Conservation (phyloP, 1,284 basidiomycete species). For the Termitomyces sp. region DNA sequence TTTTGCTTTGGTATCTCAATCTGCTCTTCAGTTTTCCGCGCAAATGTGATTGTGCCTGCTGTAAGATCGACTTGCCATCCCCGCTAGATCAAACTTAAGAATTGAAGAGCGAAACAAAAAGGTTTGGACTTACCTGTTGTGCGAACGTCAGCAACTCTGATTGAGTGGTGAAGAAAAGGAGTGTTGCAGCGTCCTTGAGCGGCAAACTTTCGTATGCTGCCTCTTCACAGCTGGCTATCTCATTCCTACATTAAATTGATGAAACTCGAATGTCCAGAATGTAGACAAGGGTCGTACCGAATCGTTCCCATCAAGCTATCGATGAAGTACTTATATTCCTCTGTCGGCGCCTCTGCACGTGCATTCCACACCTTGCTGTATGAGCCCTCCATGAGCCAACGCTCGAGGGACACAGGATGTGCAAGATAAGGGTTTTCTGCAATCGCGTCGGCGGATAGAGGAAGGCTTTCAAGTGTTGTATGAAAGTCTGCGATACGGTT, state of each 20-base stretch:
- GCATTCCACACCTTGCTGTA: slow-evolving; percentile 99
- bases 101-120: slow-evolving; percentile 2
- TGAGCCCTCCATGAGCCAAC: slow-evolving; percentile 98
- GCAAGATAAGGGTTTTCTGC: slow-evolving; percentile 75
- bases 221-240: slow-evolving; percentile 92
- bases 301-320: slow-evolving; percentile 93
- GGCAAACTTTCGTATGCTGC: slow-evolving; percentile 85
- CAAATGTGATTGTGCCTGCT: slow-evolving; percentile 55
- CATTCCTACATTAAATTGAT: slow-evolving; percentile 51
- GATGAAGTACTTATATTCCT: slow-evolving; percentile 89
- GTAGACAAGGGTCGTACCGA: slow-evolving; percentile 41
- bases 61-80: slow-evolving; percentile 70
- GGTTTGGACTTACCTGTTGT: slow-evolving; percentile 47
- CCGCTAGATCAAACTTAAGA: slow-evolving; percentile 39
- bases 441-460: slow-evolving; percentile 68
- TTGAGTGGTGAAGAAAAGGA: slow-evolving; percentile 82
- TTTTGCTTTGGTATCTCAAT: slow-evolving; percentile 79
- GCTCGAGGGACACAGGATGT: slow-evolving; percentile 87
- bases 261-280: neutral
- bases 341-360: slow-evolving; percentile 78
- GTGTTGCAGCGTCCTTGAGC: slow-evolving; percentile 80
- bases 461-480: slow-evolving; percentile 96
- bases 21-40: slow-evolving; percentile 70
- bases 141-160: slow-evolving; percentile 78
- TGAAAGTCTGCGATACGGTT: slow-evolving; percentile 98